Evolutionary conservation across 192 early-diverging fungal species (phyloP).

Genomic region (Backusella westeae): DNA sequence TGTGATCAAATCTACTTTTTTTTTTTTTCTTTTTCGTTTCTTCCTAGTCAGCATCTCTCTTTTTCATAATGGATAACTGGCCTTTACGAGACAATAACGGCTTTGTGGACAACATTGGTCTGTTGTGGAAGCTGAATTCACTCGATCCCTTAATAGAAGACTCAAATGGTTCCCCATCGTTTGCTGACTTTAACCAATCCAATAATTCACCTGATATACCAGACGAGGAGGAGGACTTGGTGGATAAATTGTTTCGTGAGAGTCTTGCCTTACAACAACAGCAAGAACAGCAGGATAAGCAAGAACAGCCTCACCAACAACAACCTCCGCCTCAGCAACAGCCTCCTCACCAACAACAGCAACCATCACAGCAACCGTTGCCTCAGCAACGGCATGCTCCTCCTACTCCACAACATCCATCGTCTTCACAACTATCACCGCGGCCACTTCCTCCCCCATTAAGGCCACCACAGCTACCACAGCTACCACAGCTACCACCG

Average conservation of each 20-base stretch:
- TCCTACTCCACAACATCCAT: neutral
- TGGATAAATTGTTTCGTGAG: conserved; percentile 30
- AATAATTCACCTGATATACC: neutral
- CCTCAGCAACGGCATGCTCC: neutral
- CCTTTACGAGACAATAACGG: conserved; percentile 21
- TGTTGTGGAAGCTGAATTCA: conserved; percentile 27
- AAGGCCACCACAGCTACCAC: neutral
- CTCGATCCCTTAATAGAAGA: conserved; percentile 18
- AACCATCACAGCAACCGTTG: neutral
- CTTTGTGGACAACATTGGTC: conserved; percentile 11
- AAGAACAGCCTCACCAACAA: neutral
- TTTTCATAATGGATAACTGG: conserved; percentile 35
- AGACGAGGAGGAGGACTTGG: conserved; percentile 18
- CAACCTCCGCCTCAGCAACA: neutral
- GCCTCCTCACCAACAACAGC: neutral
- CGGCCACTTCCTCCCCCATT: neutral
- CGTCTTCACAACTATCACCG: neutral
- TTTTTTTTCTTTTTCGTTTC: too few species aligned
- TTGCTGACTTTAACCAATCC: neutral
- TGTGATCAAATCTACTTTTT: too few species aligned
- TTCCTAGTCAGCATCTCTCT: too few species aligned
- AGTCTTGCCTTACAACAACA: conserved; percentile 17
- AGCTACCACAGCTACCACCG: neutral
- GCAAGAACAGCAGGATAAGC: neutral
- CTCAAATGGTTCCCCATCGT: neutral